Base-by-base conservation (phyloP, 2,329 filamentous ascomycete species). In the Aspergillus japonicus region DNA sequence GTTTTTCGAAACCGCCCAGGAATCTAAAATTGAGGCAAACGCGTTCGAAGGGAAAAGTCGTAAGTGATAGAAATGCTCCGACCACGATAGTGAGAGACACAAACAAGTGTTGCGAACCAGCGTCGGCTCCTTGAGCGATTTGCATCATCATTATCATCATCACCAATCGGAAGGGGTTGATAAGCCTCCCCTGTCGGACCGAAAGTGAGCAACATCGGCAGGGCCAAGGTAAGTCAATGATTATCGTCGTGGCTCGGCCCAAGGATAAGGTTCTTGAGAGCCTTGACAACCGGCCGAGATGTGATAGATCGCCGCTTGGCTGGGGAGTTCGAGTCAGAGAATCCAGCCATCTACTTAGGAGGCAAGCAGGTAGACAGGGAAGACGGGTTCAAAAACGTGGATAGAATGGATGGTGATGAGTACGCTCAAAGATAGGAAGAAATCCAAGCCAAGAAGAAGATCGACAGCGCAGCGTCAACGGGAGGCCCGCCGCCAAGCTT, bases 401-500 rank as follows among this genome's bases (percentile, higher is more conserved):
- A 16, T 35, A 35, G 14, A 16, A 35, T 35, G 33, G 14, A 35
- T 35, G 12, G 33, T 16, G 33, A 16, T 35, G 33, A 35, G 11
- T 16, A 16, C 2, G 14, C 39, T 16, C 14, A 44, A 44, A 19
- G 39, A 44, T 44, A 44, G 39, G 33, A n/a, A 19, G 39, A 44
- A 19, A 35, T 3, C 14, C 5, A 24, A 50, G 69, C 68, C 70
- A 72, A 72, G 68, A 62, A 61, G 47, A 50, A 61, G 71, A 73
- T 73, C 71, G 67, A 71, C 70, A 61, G 47, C 58, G 63, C 66
- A 70, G 68, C 69, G 53, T 68, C 62, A 60, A 62, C 55, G 61
- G 54, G 56, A 66, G 68, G 57, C 53, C 70, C 69, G 66, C 69
- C 66, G 71, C 70, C 71, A 73, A 73, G 71, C 70, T 68, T 70